phyloP scores from a whole-genome alignment of 495 filamentous ascomycete species.

The Lasiosphaeriaceae sp. region DNA sequence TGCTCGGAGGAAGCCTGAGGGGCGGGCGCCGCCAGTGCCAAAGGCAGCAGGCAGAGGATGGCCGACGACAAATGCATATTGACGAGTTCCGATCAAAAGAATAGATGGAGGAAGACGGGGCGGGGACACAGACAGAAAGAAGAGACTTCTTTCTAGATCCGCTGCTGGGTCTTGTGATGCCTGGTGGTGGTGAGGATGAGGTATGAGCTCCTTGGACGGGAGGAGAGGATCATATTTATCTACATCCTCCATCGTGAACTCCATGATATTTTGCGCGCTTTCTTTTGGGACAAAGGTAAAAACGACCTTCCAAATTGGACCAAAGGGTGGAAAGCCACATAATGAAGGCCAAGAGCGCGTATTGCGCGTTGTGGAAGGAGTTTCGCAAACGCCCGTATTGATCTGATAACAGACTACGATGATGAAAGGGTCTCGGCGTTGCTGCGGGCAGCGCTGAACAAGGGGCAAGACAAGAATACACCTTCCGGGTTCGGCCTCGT shows the following conservation, averaged over 20 bases:
- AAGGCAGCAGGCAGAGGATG: conserved; percentile 21
- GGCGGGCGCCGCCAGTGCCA: conserved; percentile 21
- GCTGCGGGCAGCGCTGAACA: conserved; percentile 9
- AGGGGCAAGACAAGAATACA: conserved; percentile 17
- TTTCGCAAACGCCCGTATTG: neutral
- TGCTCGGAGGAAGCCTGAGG: neutral
- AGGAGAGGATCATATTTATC: conserved; percentile 11
- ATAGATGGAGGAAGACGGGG: conserved; percentile 1
- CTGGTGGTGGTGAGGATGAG: neutral
- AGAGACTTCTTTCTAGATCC: conserved; percentile 3
- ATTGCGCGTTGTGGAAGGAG: conserved; percentile 3
- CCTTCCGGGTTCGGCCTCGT: conserved; percentile 25
- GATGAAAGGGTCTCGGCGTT: neutral
- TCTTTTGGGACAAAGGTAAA: neutral
- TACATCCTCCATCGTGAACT: conserved; percentile 8
- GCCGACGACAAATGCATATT: conserved; percentile 10
- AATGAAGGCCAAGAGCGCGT: conserved; percentile 1
- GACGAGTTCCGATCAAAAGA: neutral
- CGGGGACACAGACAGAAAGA: neutral
- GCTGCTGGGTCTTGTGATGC: conserved; percentile 1
- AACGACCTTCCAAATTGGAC: conserved; percentile 13
- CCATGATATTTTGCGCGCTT: neutral
- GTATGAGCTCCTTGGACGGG: neutral
- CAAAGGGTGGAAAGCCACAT: neutral
- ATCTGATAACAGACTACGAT: conserved; percentile 4